phyloP scores from a whole-genome alignment of 1,139 yeast genomes.

The Pichia sp. region DNA sequence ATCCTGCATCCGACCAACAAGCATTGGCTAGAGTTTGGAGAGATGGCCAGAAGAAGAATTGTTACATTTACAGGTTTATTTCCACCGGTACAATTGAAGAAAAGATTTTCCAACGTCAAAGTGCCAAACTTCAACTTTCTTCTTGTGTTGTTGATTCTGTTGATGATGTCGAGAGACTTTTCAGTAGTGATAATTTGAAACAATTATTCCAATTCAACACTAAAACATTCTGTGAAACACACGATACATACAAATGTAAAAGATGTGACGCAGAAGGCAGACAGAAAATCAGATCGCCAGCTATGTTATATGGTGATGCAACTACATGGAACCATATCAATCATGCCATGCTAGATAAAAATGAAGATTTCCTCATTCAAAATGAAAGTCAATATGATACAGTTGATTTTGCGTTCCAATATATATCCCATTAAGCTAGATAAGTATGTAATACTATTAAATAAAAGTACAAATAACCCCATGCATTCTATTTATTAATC shows the following conservation, averaged over 20 bases:
- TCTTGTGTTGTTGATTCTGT: slow-evolving; percentile 98
- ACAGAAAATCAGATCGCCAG: slow-evolving; percentile 68
- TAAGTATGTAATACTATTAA: not conserved
- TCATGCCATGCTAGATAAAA: slow-evolving; percentile 54
- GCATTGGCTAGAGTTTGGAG: slow-evolving; percentile 99
- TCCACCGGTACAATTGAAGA: slow-evolving; percentile 97
- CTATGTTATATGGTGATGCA: slow-evolving; percentile 97
- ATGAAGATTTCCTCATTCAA: slow-evolving; percentile 74
- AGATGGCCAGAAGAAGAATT: slow-evolving; percentile 97
- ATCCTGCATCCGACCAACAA: slow-evolving; percentile 98
- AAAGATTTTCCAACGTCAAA: slow-evolving; percentile 92
- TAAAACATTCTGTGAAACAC: slow-evolving; percentile 82
- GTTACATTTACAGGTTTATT: slow-evolving; percentile 91
- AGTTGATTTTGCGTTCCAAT: slow-evolving; percentile 88
- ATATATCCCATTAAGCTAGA: slow-evolving; percentile 63
- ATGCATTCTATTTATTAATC: slow-evolving; percentile 33
- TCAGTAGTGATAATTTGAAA: slow-evolving; percentile 76
- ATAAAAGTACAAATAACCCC: not conserved
- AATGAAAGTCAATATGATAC: slow-evolving; percentile 71
- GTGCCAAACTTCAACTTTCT: slow-evolving; percentile 91
- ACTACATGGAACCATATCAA: slow-evolving; percentile 96
- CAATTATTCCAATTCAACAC: slow-evolving; percentile 73
- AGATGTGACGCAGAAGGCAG: slow-evolving; percentile 63
- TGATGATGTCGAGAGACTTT: slow-evolving; percentile 90
- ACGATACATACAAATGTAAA: slow-evolving; percentile 86